Conservation (phyloP, 148 eudicot species). For the Persicaria tinctoria region DNA sequence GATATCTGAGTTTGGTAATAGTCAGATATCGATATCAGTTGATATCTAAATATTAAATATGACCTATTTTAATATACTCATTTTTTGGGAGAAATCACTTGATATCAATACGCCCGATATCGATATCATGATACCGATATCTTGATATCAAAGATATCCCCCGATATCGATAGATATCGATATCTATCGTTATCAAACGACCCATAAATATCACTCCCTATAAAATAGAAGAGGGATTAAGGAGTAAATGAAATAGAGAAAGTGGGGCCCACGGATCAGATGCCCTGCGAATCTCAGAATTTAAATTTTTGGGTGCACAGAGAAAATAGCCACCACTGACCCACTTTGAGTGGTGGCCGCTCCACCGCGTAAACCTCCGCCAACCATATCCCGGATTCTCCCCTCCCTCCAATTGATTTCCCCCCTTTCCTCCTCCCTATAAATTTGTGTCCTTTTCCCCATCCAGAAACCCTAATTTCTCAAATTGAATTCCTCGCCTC, state of each 20-base stretch:
- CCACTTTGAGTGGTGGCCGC: background rate
- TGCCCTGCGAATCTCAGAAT: background rate
- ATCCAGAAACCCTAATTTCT: background rate
- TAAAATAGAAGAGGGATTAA: no score
- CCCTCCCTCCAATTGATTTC: background rate
- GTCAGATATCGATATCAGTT: no score
- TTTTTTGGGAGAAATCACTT: no score
- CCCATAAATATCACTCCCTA: no score
- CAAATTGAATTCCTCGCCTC: background rate
- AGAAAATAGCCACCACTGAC: conserved; percentile 5
- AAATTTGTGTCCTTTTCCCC: background rate
- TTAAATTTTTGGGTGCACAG: background rate
- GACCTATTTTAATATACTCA: no score
- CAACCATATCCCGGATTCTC: background rate
- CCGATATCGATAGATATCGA: no score
- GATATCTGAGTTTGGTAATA: no score
- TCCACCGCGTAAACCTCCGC: conserved; percentile 9
- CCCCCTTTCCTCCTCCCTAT: background rate
- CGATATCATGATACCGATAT: no score
- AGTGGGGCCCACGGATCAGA: background rate
- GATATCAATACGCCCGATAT: no score
- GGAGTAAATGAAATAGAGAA: background rate
- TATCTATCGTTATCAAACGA: no score
- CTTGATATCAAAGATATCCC: no score
- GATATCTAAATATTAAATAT: no score